These are phyloP conservation scores for Phialophora verrucosa DNA, from an alignment of 2,329 filamentous ascomycete genomes.

Conservation along the genomic window DNA sequence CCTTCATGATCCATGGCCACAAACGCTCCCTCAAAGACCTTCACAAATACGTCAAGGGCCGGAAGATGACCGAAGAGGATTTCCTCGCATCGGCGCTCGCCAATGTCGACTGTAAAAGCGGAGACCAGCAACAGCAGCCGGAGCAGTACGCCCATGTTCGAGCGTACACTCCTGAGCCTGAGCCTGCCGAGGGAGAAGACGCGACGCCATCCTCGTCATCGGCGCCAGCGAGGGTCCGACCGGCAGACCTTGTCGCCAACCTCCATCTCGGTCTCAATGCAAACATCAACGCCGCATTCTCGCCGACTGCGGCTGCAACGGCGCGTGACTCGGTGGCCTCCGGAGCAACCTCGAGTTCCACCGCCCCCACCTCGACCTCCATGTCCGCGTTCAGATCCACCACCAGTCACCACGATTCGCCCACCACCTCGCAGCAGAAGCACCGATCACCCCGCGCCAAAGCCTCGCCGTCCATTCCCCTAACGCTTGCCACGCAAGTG, in stretches of 20 bases:
- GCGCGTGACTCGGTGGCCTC: slow-evolving; percentile 6
- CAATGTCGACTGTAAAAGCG: slow-evolving; percentile 25
- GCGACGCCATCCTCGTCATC: not conserved
- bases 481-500: slow-evolving; percentile 17
- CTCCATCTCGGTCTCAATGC: not conserved
- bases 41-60: slow-evolving; percentile 40
- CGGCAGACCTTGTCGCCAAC: slow-evolving; percentile 13
- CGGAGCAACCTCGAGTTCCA: slow-evolving; percentile 19
- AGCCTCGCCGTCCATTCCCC: slow-evolving; percentile 17
- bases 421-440: slow-evolving; percentile 4
- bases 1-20: slow-evolving; percentile 39
- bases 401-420: slow-evolving; percentile 9
- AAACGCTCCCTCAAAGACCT: slow-evolving; percentile 37
- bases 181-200: slow-evolving; percentile 25
- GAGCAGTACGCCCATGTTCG: slow-evolving; percentile 36
- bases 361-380: slow-evolving; percentile 18
- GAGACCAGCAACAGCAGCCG: slow-evolving; percentile 30
- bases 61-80: slow-evolving; percentile 38
- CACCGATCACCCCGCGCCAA: slow-evolving; percentile 16
- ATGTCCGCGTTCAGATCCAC: not conserved
- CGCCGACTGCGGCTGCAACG: not conserved
- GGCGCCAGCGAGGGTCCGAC: slow-evolving; percentile 1
- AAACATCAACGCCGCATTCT: not conserved
- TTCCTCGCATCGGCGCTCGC: slow-evolving; percentile 36
- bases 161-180: slow-evolving; percentile 36